A percentile compares a stretch with the other conserved stretches of the same genome.
Evolutionary conservation across 805 yeast genomes (phyloP).

Genomic region (Lachancea nothofagi): DNA sequence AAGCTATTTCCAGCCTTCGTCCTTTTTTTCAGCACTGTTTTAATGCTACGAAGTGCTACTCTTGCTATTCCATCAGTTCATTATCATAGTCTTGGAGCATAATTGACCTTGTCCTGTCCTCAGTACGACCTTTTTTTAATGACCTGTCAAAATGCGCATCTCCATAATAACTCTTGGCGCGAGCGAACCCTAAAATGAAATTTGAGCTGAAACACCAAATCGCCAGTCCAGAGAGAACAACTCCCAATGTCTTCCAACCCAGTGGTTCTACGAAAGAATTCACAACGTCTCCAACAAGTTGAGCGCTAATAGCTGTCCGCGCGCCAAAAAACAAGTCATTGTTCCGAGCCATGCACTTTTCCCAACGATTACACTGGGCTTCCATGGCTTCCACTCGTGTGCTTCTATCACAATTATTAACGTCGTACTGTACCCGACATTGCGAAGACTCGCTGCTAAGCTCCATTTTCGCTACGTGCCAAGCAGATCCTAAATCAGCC

Average conservation of each 20-base stretch:
- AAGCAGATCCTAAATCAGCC: constrained; percentile 47
- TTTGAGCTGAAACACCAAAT: constrained; percentile 55
- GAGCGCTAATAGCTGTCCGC: constrained; percentile 54
- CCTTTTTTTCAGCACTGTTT: too few species aligned
- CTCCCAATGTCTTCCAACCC: constrained; percentile 51
- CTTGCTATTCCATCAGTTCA: too few species aligned
- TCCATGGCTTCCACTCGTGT: constrained; percentile 54
- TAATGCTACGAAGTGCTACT: too few species aligned
- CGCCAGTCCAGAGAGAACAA: constrained; percentile 36
- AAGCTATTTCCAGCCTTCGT: too few species aligned
- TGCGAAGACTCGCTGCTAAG: constrained; percentile 46
- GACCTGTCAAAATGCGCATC: constrained; percentile 3
- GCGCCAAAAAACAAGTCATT: constrained; percentile 38
- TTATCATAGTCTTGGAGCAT: too few species aligned
- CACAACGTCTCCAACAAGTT: constrained; percentile 53
- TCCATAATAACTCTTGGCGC: constrained; percentile 45
- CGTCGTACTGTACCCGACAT: constrained; percentile 47
- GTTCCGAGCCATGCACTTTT: constrained; percentile 58
- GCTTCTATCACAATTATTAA: constrained; percentile 54
- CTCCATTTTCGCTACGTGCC: constrained; percentile 44
- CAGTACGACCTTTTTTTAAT: too few species aligned
- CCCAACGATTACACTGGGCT: constrained; percentile 55
- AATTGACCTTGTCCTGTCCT: too few species aligned
- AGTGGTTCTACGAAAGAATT: constrained; percentile 65
- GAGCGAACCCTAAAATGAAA: constrained; percentile 58